Base-by-base conservation (phyloP, 805 yeast genomes). In the Lipomyces mesembrius region DNA sequence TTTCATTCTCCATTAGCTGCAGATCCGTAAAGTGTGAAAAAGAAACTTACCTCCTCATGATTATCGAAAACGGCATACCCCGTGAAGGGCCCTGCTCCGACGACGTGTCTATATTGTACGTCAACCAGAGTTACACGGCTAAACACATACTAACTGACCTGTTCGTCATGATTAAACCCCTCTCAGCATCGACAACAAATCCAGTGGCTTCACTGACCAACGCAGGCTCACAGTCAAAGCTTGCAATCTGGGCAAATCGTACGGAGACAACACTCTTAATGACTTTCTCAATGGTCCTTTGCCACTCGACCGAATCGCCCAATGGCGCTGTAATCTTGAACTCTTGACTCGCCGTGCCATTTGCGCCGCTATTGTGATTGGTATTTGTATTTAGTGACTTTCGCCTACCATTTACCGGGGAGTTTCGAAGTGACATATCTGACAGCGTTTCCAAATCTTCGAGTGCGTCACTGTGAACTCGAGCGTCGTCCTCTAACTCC, bases 51-150 rank as follows among this genome's bases (percentile, higher is more conserved):
- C 78, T 92, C 97, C 77, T 93, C 98, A 78, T 93, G 97, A 76
- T 93, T 93, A 75, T 93, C 97, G 75, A 93, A 93, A 1, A 93
- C 92, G 0, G 91, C 97, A 75, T 89, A 91, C 0, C 98, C 98
- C 46, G 87, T 84, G 77, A 93, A 92, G 0, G 97, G 97, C 20
- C 97, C 97, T 0, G 97, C 92, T 1, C 97, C 97, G 54, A 92
- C 97, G 59, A 93, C 98, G 75, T 93, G 98, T 75, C 97, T 84
- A 32, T 4, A 55, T 14, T 20, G 8, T n/a, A 12, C 8, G 8
- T 32, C 2, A 57, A 49, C 34, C 22, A 12, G 14, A 25, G 25
- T 22, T 56, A 11, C 32, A 2, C 20, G 22, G 8, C 32, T 12
- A 5, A n/a, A n/a, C 22, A 17, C 7, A n/a, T 2, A 6, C 0